Base-by-base conservation (phyloP, 1,284 basidiomycete species). In the Cryptococcus amylolentus region DNA sequence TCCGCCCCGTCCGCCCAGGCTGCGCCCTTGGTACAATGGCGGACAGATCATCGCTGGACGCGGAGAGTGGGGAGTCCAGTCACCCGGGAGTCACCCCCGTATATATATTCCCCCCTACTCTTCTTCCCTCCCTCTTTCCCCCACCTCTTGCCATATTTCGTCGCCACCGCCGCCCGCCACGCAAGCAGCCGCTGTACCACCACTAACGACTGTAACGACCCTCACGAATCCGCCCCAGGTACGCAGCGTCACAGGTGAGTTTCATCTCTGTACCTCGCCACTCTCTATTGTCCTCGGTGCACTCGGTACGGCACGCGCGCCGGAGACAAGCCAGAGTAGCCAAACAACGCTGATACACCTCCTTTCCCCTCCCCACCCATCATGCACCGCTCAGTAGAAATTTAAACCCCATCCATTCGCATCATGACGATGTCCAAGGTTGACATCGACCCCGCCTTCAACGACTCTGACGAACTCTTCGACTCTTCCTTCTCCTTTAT, bases 401-500 rank as follows among this genome's bases (percentile, higher is more conserved):
- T 42, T n/a, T 1, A 1, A 35, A 8, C 40, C 40, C 40, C 23
- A 42, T 42, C 14, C 12, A n/a, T 42, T 16, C 12, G 41, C 41
- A 42, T 23, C 23, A 18, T 42, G 3, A 14, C 23, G 5, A 42
- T 42, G 41, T 23, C 41, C 41, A 42, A 42, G n/a, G 20, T 42
- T 42, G 41, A 42, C 23, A 18, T 42, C 41, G 41, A 42, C 41
- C n/a, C n/a, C 16, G 41, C 42, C 48, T 43, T 52, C 35, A 51
- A 40, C 18, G 38, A 56, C 27, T 56, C 57, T 47, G 59, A 61
- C 59, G 59, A 61, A 41, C 20, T 61, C 28, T 61, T 57, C 35
- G 55, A 61, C 41, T 61, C 59, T 18, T 54, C 55, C 16, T 57
- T 61, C 40, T 55, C 59, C 16, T 61, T 59, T 37, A 45, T 55